Base-by-base conservation (phyloP, 1,139 yeast genomes). In the Blastobotrys aristatus region DNA sequence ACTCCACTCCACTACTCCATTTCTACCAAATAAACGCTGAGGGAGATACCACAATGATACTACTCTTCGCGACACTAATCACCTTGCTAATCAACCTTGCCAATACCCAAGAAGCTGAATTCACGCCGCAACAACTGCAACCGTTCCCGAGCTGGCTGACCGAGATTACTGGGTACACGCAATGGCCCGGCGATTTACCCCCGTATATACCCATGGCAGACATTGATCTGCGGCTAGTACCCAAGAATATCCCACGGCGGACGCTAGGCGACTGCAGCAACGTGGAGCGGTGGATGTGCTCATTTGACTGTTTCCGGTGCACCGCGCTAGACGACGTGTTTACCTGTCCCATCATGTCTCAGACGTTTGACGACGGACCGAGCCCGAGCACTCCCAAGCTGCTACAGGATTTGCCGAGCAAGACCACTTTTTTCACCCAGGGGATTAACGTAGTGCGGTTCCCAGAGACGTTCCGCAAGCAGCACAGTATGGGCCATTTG, bases 331-430 rank as follows among this genome's bases (percentile, higher is more conserved):
- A 85, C 64, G 97, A 89, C 60, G 79, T 85, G 4, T 76, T 72
- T 58, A 78, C 92, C 1, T 89, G 97, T 63, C 78, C 84, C 1
- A 49, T 55, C 7, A 53, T 90, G 41, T 80, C 90, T 0, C 97
- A 90, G 66, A 84, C 96, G 0, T 90, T 90, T 67, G 98, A 90
- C 64, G 97, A 92, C 64, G 97, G 98, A 0, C 98, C 98, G 1
- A 77, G 92, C 0, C 79, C 79, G 0, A 75, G 79, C 20, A 89
- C 97, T 0, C 67, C 76, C 2, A 73, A 73, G 50, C 70, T 90
- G 39, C 63, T 89, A 24, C 69, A 73, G 6, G 69, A 72, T 27
- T 66, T 89, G 51, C 65, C 71, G 5, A 72, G 70, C 49, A 77
- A 74, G 50, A 69, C 88, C 0, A 89, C 96, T 0, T 89, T 90